Percentiles rank a stretch among this genome's conserved stretches.
These are phyloP conservation scores for Ophiocordyceps camponoti-floridani DNA, from an alignment of 2,329 filamentous ascomycete genomes.

Conservation along the genomic window DNA sequence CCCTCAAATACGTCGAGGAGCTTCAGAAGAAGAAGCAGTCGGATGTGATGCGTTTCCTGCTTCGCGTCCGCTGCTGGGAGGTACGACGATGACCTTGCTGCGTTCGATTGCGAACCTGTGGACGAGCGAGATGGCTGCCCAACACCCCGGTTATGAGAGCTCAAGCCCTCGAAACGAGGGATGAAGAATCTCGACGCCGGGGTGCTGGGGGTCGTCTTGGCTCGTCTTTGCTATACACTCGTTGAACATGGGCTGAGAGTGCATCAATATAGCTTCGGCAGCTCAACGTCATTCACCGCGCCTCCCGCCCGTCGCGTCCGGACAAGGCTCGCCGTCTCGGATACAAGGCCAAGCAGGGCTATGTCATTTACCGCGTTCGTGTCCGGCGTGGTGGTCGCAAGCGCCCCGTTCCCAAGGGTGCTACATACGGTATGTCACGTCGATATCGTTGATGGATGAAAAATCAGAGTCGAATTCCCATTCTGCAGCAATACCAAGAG, in stretches of 20 bases:
- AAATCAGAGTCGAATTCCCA: no score
- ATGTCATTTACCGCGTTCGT: constrained; percentile 99
- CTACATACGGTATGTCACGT: constrained; percentile 73
- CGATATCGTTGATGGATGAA: not conserved
- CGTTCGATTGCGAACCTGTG: constrained; percentile 14
- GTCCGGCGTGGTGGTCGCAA: constrained; percentile 98
- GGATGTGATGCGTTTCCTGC: constrained; percentile 99
- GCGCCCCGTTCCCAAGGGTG: constrained; percentile 90
- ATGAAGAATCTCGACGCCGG: no score
- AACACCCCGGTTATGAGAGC: not conserved
- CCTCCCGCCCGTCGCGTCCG: constrained; percentile 90
- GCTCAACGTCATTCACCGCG: constrained; percentile 99
- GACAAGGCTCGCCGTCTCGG: constrained; percentile 99
- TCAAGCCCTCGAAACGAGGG: no score
- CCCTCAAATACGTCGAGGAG: constrained; percentile 99
- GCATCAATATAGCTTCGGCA: constrained; percentile 99
- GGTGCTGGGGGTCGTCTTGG: constrained; percentile 1
- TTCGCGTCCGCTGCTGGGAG: constrained; percentile 99
- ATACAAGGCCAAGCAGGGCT: constrained; percentile 99
- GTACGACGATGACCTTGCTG: constrained; percentile 42
- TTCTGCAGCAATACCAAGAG: no score
- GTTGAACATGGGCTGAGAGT: constrained; percentile 99
- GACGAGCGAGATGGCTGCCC: constrained; percentile 11
- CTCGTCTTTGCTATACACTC: constrained; percentile 70
- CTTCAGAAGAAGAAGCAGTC: constrained; percentile 99